Percentiles rank a stretch among this genome's conserved stretches.
Conservation (phyloP, 1,139 yeast genomes). For the Saccharomycopsis crataegensis region DNA sequence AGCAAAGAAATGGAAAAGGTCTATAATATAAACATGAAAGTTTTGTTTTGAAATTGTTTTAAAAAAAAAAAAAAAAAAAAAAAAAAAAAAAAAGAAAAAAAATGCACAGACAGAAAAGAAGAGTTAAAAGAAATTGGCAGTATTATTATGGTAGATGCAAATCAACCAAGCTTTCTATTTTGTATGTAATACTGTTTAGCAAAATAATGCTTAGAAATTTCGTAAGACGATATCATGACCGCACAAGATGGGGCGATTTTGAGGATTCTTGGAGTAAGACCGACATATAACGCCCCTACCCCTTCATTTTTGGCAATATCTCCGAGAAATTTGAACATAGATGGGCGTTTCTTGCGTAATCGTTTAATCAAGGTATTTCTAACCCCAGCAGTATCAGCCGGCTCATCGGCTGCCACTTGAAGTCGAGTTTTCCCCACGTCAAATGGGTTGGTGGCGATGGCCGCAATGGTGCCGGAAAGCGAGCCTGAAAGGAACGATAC, state of each 20-base stretch:
- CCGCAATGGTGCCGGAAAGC: conserved; percentile 77
- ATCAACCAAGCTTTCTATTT: not conserved
- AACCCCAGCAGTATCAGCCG: conserved; percentile 17
- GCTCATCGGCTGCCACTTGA: conserved; percentile 47
- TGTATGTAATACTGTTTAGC: not conserved
- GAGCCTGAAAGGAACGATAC: conserved; percentile 83
- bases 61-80: not conserved
- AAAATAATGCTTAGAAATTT: conserved; percentile 70
- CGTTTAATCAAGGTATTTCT: conserved; percentile 15
- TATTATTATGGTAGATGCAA: not conserved
- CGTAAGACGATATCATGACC: conserved; percentile 94
- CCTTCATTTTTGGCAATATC: conserved; percentile 71
- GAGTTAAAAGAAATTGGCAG: not conserved
- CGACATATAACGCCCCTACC: conserved; percentile 67
- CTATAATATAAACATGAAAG: not conserved
- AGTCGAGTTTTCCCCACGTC: conserved; percentile 95
- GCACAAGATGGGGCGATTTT: conserved; percentile 98
- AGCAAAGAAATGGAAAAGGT: not conserved
- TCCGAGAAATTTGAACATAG: conserved; percentile 61
- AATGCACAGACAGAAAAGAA: no score
- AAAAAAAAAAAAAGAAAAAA: not conserved
- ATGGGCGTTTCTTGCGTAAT: conserved; percentile 22
- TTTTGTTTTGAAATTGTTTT: no score
- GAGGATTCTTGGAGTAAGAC: conserved; percentile 75
- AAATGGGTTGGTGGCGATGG: conserved; percentile 83